These are phyloP conservation scores for Cercospora janseana DNA, from an alignment of 2,329 filamentous ascomycete genomes.

Conservation along the genomic window DNA sequence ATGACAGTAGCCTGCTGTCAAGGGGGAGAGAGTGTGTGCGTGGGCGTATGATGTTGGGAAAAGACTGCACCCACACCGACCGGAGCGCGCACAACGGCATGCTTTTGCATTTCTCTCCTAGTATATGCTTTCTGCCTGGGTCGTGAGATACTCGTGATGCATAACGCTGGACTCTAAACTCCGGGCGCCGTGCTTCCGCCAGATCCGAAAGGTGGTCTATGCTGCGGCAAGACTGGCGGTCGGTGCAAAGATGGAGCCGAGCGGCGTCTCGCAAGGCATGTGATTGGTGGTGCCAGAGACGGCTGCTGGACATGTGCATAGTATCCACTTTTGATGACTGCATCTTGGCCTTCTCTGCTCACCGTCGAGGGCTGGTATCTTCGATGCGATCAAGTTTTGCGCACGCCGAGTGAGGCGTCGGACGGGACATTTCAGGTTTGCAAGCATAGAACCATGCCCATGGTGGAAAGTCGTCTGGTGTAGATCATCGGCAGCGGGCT, in stretches of 20 bases:
- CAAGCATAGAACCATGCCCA: neutral
- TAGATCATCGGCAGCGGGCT: neutral
- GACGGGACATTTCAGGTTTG: neutral
- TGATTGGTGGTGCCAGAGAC: neutral
- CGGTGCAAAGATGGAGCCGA: neutral
- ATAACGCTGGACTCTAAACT: conserved; percentile 2
- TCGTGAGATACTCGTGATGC: neutral
- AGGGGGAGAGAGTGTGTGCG: too few species aligned
- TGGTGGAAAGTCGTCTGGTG: neutral
- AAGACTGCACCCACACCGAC: too few species aligned
- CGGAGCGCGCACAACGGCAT: too few species aligned
- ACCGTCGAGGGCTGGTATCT: neutral
- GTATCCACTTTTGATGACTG: conserved; percentile 3
- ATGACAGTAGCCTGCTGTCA: too few species aligned
- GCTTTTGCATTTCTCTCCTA: too few species aligned
- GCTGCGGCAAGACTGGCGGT: conserved; percentile 4
- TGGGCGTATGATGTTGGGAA: too few species aligned
- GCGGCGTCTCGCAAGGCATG: neutral
- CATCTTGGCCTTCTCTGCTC: neutral
- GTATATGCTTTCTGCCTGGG: neutral
- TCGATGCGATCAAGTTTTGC: neutral
- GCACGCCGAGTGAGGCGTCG: neutral
- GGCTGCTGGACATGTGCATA: neutral
- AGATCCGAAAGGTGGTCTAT: conserved; percentile 5
- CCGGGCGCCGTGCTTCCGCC: conserved; percentile 6